Percentiles rank a stretch among this genome's conserved stretches.
Conservation (phyloP, 73 alveolate species). For the Effrenium voratum region DNA sequence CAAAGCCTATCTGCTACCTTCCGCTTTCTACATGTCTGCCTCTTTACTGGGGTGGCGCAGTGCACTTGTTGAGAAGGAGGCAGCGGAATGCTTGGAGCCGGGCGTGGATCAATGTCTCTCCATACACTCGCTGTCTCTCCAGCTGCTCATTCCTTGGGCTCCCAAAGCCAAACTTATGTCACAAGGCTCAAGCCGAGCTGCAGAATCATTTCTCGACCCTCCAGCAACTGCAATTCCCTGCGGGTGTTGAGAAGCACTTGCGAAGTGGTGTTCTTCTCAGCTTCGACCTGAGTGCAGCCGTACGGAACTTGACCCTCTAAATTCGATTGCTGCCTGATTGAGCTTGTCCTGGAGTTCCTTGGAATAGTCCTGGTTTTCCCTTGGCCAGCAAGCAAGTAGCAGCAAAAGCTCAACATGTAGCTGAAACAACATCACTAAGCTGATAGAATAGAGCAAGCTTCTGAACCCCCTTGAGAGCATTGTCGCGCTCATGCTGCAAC, state of each 20-base stretch:
- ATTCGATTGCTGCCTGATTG: neutral
- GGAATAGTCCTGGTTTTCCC: conserved; percentile 15
- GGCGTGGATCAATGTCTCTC: conserved; percentile 70
- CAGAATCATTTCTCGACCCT: conserved; percentile 50
- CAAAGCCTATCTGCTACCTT: no score
- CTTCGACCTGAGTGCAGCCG: conserved; percentile 16
- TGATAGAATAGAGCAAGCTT: neutral
- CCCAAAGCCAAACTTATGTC: neutral
- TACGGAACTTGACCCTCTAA: neutral
- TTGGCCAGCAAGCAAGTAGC: no score
- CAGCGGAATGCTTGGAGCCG: neutral
- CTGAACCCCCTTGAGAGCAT: conserved; percentile 26
- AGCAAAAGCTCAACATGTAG: no score
- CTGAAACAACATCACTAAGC: no score
- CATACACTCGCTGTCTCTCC: conserved; percentile 67
- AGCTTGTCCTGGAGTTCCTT: conserved; percentile 14
- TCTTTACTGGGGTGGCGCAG: no score
- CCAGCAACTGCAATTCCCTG: conserved; percentile 49
- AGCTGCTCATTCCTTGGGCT: conserved; percentile 56
- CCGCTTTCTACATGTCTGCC: no score
- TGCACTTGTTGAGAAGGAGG: no score
- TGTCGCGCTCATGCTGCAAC: conserved; percentile 86
- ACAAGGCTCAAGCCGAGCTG: neutral
- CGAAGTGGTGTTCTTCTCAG: neutral
- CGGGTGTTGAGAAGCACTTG: conserved; percentile 20